Base-by-base conservation (phyloP, 2,329 filamentous ascomycete genomes). In the Rhynchosporium graminicola region DNA sequence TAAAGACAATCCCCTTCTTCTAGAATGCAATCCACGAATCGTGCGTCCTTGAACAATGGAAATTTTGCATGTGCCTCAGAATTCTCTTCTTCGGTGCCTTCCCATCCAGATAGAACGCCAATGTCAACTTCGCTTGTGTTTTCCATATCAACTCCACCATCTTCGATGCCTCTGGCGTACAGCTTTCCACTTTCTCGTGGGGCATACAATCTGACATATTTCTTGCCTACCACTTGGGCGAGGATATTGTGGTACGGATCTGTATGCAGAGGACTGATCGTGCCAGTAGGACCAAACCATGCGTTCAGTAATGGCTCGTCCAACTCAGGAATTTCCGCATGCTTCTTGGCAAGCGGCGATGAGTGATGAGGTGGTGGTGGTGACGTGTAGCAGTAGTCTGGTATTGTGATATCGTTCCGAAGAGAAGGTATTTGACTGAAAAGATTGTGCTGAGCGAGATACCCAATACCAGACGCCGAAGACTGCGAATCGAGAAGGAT, bases 231-330 rank as follows among this genome's bases (percentile, higher is more conserved):
- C 0, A 96, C 90, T 75, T 98, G 95, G 29, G 88, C 88, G 4
- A 98, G 83, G 54, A 98, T 85, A 72, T 98, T 98, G 73, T 97
- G 91, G 74, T 97, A 96, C 1, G 90, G 91, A 72, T 98, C 95
- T 1, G 92, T 96, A 75, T 99, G 95, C 0, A 98, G 80, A 1
- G 95, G 95, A 0, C 92, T 97, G 66, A 97, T 93, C 0, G 95
- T 98, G 56, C 87, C 87, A 0, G 87, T 80, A 0, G 95, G 95
- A 0, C 95, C 95, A 66, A 98, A 89, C 95, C 95, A 99, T 7
- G 91, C 92, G 75, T 98, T 96, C 20, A 96, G 80, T 48, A 90
- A 79, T 0, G 91, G 91, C 28, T 85, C 81, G 6, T 80, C 80
- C 12, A 83, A 75, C 43, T 77, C 76, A 2, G 77, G 76, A 3